These are phyloP conservation scores for Pichia gijzeniarum DNA, from an alignment of 805 yeast genomes.

Conservation along the genomic window DNA sequence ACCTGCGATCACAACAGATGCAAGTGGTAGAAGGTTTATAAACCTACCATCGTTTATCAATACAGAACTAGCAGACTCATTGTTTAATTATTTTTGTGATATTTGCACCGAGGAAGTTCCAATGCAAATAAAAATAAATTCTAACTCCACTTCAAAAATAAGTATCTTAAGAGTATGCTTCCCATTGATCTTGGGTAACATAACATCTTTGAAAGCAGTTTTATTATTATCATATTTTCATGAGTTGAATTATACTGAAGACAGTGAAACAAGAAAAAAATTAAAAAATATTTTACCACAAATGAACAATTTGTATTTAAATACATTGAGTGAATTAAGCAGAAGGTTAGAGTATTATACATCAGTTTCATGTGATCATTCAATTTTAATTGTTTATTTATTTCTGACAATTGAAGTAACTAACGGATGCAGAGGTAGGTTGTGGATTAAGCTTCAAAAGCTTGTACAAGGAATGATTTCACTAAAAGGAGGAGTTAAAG, in stretches of 20 bases:
- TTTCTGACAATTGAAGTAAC: constrained; percentile 14
- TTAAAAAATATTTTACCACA: background rate
- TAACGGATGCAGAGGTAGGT: constrained; percentile 9
- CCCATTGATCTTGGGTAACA: constrained; percentile 18
- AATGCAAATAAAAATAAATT: background rate
- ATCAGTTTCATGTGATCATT: constrained; percentile 21
- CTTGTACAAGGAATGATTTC: constrained; percentile 16
- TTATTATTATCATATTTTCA: constrained; percentile 16
- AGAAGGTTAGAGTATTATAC: constrained; percentile 12
- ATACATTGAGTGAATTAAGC: constrained; percentile 12
- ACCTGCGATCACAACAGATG: constrained; percentile 13
- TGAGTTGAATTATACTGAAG: constrained; percentile 2
- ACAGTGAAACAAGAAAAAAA: background rate
- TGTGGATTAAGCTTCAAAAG: constrained; percentile 11
- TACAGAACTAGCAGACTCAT: constrained; percentile 9
- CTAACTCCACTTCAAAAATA: background rate
- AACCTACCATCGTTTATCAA: constrained; percentile 14
- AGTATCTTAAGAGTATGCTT: constrained; percentile 14
- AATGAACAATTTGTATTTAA: constrained; percentile 9
- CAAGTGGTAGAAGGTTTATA: constrained; percentile 4
- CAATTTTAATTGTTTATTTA: constrained; percentile 14
- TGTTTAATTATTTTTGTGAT: constrained; percentile 13
- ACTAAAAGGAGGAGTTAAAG: constrained; percentile 17
- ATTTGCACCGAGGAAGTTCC: background rate
- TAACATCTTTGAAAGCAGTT: constrained; percentile 14